Conservation (phyloP, 2,329 filamentous ascomycete genomes). For the Penicillium brasilianum region DNA sequence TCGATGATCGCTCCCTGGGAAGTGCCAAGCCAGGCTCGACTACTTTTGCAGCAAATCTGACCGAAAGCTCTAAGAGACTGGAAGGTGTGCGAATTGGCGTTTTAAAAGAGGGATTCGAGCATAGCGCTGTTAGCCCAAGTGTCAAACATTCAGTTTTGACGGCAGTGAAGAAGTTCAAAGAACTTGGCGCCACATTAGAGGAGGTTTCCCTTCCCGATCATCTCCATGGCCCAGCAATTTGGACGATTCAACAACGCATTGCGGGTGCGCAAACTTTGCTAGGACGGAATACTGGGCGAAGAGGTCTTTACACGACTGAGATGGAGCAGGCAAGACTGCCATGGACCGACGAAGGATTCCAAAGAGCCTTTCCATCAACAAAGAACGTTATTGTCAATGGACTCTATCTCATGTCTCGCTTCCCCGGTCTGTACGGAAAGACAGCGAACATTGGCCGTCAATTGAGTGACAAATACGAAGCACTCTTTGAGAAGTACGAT, state of each 20-base stretch:
- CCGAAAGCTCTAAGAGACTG: slow-evolving; percentile 16
- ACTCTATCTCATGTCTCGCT: slow-evolving; percentile 45
- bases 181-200: slow-evolving; percentile 56
- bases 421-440: slow-evolving; percentile 49
- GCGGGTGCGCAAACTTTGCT: slow-evolving; percentile 51
- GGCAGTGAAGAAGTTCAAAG: slow-evolving; percentile 49
- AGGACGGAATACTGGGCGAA: slow-evolving; percentile 52
- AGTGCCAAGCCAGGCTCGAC: slow-evolving; percentile 33
- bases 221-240: slow-evolving; percentile 52
- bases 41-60: slow-evolving; percentile 20
- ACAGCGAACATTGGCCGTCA: slow-evolving; percentile 48
- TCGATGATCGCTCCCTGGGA: slow-evolving; percentile 54
- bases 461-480: slow-evolving; percentile 46
- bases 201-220: slow-evolving; percentile 59
- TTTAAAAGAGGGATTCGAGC: slow-evolving; percentile 53
- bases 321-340: slow-evolving; percentile 56
- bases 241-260: slow-evolving; percentile 50
- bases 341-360: slow-evolving; percentile 55
- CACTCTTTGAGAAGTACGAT: slow-evolving; percentile 48
- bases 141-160: slow-evolving; percentile 51
- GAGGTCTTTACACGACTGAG: slow-evolving; percentile 57
- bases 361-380: slow-evolving; percentile 53
- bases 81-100: slow-evolving; percentile 46
- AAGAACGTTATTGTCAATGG: slow-evolving; percentile 51
- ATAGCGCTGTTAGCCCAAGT: slow-evolving; percentile 44